phyloP scores from a whole-genome alignment of 2,329 filamentous ascomycete species.

The Aureobasidium lini region DNA sequence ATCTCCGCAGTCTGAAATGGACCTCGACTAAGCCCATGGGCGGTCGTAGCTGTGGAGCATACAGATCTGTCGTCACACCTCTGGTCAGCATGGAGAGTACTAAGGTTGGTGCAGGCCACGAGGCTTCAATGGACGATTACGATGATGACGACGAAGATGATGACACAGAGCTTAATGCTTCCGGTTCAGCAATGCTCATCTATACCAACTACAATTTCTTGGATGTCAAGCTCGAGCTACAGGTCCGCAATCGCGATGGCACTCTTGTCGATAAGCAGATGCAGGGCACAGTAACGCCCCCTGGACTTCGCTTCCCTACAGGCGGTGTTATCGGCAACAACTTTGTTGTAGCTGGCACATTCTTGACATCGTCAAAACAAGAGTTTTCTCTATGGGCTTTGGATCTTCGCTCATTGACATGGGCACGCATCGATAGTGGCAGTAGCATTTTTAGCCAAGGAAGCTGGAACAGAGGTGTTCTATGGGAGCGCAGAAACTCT shows the following conservation, averaged over 20 bases:
- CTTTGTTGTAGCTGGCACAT: constrained; percentile 95
- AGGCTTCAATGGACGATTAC: constrained; percentile 27
- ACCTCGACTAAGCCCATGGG: constrained; percentile 71
- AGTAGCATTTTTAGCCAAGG: constrained; percentile 92
- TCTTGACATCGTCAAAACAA: constrained; percentile 94
- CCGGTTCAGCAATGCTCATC: constrained; percentile 71
- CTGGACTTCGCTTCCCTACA: constrained; percentile 89
- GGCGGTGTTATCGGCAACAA: constrained; percentile 92
- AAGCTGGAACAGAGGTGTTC: constrained; percentile 91
- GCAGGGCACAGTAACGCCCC: constrained; percentile 78
- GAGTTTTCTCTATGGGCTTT: constrained; percentile 97
- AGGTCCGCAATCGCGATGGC: constrained; percentile 79
- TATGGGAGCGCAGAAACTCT: constrained; percentile 89
- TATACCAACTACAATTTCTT: constrained; percentile 99
- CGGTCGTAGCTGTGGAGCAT: constrained; percentile 90
- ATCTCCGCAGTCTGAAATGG: constrained; percentile 90
- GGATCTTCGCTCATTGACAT: constrained; percentile 78
- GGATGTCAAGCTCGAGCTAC: constrained; percentile 91
- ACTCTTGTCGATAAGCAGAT: constrained; percentile 80
- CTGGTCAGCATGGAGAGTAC: constrained; percentile 59
- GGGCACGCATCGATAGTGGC: constrained; percentile 92
- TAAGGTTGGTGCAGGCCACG: constrained; percentile 55
- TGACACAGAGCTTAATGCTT: constrained; percentile 23
- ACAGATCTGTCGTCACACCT: constrained; percentile 88
- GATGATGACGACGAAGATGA: constrained; percentile 25